Evolutionary conservation across 306 rosid genomes (phyloP), one percentile per base, ranked within the genome.

Genomic region (Vigna trinervia): DNA sequence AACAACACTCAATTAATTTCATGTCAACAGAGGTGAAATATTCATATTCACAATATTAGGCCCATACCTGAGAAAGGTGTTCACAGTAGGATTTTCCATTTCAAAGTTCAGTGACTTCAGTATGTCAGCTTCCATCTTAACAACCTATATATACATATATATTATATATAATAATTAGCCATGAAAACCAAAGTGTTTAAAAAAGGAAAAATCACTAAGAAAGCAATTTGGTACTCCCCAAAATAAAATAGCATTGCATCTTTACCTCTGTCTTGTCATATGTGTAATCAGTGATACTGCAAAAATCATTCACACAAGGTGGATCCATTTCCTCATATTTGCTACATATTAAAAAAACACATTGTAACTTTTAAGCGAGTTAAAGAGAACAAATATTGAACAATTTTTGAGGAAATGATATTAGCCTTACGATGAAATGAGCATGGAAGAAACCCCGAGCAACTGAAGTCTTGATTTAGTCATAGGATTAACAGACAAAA

Each of bases 281-380:
- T 1, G 89, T 85, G 62, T 90, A 84, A 73, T 92, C 96, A 1
- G 94, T 88, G 1, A 90, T 90, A 65, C 79, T 73, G 17, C 94
- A 90, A 53, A 94, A 92, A 0, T 89, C 88, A 45, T 85, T 86
- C 20, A 88, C 96, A 23, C 85, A 77, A 0, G 96, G 98, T 45
- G 96, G 93, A 6, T 57, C 87, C 46, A 88, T 95, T 89, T 92
- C 98, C 83, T 92, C 97, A 67, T 95, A 95, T 61, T 95, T 95
- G 6, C 98, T 94, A 69, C 68, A 74, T 3, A 82, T 64, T 20
- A 60, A 32, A 34, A 61, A 19, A 22, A 38, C 36, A 1, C 12
- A 15, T 15, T 15, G 8, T 36, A 2, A 63, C 0, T 12, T 4
- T 15, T 34, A 63, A 28, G 7, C 61, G 45, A 4, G 17, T 2